Percentiles rank a stretch among this genome's conserved stretches.
Evolutionary conservation across 257 asterid genomes (phyloP).

Genomic region (Solanum infundibuliforme): DNA sequence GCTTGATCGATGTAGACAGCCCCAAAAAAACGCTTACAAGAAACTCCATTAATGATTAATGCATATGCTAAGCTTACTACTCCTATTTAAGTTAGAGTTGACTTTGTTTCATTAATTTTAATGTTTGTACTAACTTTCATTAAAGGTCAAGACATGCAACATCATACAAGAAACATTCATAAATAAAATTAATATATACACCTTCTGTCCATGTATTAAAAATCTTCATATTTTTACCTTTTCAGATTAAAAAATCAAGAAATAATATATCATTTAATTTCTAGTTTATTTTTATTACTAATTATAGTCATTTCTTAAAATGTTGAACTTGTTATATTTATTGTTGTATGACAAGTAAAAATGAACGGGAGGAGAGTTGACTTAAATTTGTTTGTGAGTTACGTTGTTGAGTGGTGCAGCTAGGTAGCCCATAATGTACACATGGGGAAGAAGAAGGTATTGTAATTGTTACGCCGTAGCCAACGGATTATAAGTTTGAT

Average conservation of each 20-base stretch:
- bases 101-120: neutral
- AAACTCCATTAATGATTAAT: neutral
- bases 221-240: too few relatives aligned
- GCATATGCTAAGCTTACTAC: neutral
- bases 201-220: neutral
- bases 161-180: neutral
- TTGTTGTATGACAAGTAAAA: neutral
- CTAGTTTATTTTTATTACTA: too few relatives aligned
- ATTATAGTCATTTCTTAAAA: too few relatives aligned
- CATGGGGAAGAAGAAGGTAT: neutral
- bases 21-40: neutral
- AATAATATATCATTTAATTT: neutral
- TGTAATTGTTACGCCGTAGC: neutral
- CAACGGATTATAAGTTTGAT: neutral
- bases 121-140: neutral
- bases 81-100: neutral
- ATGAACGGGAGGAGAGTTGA: neutral
- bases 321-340: neutral
- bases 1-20: neutral
- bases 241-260: too few relatives aligned
- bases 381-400: neutral
- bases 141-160: neutral
- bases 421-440: neutral
- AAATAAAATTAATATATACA: neutral
- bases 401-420: neutral